Base-by-base conservation (phyloP, 192 early-diverging fungal genomes). In the Borealophlyctis nickersoniae region DNA sequence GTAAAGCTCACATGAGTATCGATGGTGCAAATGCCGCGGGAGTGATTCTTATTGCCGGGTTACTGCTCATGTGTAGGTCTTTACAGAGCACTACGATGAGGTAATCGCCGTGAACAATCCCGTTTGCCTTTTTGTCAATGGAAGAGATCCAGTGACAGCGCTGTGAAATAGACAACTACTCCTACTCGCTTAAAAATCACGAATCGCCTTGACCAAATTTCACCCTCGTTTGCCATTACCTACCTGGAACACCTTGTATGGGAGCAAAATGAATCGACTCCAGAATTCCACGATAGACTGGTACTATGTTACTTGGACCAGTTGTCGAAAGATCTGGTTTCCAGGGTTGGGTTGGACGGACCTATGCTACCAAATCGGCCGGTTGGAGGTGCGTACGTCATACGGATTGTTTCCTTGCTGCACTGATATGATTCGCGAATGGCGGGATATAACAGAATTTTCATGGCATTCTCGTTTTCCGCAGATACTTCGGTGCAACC, bases 191-290 rank as follows among this genome's bases (percentile, higher is more conserved):
- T 7, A 4, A 53, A 53, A 13, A 26, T 53, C 19, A 19, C 39
- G 19, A 45, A 19, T 53, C 16, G 14, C 72, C 70, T 97, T 58
- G 87, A 87, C 49, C 66, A 77, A 14, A 70, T 88, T 13, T 88
- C 88, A 11, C 53, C 79, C n/a, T 71, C 78, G 53, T 77, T 92
- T 4, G 88, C 81, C 26, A 78, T 89, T 4, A 76, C 79, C 67
- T 98, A 95, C 69, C 72, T 95, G 56, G 83, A 89, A 69, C 83
- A 94, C 65, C 78, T 95, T 27, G 88, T 98, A 59, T 77, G 85
- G 31, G 79, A 84, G 35, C 79, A 88, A 57, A 55, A 69, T 2
- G 91, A 93, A 58, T 58, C 79, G 59, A 78, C 81, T 4, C 78
- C 89, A 1, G 86, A 82, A 9, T 84, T 90, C 51, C 91, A 94